Conservation (phyloP, 202 grass and related monocot species). For the Cymbopogon flexuosus region DNA sequence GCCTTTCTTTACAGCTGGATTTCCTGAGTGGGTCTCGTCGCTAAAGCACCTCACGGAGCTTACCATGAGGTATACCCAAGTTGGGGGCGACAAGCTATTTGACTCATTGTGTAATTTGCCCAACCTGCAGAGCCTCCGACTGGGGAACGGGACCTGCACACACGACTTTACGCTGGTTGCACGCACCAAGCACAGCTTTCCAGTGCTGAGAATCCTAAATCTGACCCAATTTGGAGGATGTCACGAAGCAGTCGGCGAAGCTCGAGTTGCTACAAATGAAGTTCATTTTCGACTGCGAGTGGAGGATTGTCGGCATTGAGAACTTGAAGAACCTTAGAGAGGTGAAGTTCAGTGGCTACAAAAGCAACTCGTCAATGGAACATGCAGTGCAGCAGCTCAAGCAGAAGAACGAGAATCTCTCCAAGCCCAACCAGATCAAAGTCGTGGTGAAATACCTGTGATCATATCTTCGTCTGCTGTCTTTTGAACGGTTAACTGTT, state of each 20-base stretch:
- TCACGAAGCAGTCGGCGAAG: not conserved
- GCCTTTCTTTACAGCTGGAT: too few species aligned
- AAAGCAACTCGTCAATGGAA: too few species aligned
- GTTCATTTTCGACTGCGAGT: too few species aligned
- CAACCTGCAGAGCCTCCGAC: not conserved
- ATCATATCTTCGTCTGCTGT: too few species aligned
- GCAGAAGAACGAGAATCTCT: too few species aligned
- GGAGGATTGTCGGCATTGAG: not conserved
- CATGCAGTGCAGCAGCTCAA: too few species aligned
- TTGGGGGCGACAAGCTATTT: not conserved
- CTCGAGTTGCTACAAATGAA: too few species aligned
- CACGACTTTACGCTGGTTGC: not conserved
- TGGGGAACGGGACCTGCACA: not conserved
- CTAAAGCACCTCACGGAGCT: not conserved
- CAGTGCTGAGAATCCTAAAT: not conserved
- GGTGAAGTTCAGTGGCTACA: not conserved
- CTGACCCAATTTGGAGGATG: not conserved
- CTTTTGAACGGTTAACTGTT: too few species aligned
- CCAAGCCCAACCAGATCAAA: too few species aligned
- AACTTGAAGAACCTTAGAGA: not conserved
- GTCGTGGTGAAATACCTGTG: too few species aligned
- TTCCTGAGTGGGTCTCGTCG: not conserved
- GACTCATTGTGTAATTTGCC: not conserved
- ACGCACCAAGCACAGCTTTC: not conserved
- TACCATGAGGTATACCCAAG: too few species aligned